Evolutionary conservation across 2,329 filamentous ascomycete species (phyloP), one percentile per base, ranked within the genome.

Genomic region (Penicillium sumatraense): DNA sequence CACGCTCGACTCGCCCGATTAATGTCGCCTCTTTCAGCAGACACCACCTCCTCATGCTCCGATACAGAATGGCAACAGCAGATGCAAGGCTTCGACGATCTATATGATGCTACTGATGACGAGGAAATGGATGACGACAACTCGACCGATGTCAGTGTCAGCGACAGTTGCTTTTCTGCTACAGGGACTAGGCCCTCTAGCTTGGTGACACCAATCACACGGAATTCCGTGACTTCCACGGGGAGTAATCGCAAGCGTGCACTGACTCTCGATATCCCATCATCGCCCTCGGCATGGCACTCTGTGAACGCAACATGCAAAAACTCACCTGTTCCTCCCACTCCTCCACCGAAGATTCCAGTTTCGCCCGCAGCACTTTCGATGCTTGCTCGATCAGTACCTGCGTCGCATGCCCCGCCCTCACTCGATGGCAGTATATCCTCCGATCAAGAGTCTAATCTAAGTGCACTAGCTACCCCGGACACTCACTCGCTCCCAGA

Each of bases 351-450:
- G 42, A 78, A 81, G 68, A 85, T 95, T 20, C 84, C 88, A 53
- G 89, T 96, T 75, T 93, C 90, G 4, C 89, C 90, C 3, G 86
- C 86, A 16, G 85, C 89, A 53, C 81, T 93, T 63, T 86, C 86
- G 10, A 87, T 90, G 68, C 86, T 96, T 71, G 83, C 85, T 24
- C 82, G 87, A 20, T 83, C 86, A 45, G 81, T 93, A 3, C 91
- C 91, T 1, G 87, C 86, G 31, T 83, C 86, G 26, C 93, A 91
- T 52, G 89, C 90, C 5, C 89, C 93, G 4, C 93, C 93, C 3
- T 97, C 93, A 4, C 81, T 96, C 3, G 93, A 96, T 75, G 93
- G 92, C 20, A 96, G 91, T 74, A 78, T 95, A 66, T 89, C 87
- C 8, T 96, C 93, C 2, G 93, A 97, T 69, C 92, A 96, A 71